phyloP scores from a whole-genome alignment of 108 stramenopile genomes.

The Fragilaria crotonensis region DNA sequence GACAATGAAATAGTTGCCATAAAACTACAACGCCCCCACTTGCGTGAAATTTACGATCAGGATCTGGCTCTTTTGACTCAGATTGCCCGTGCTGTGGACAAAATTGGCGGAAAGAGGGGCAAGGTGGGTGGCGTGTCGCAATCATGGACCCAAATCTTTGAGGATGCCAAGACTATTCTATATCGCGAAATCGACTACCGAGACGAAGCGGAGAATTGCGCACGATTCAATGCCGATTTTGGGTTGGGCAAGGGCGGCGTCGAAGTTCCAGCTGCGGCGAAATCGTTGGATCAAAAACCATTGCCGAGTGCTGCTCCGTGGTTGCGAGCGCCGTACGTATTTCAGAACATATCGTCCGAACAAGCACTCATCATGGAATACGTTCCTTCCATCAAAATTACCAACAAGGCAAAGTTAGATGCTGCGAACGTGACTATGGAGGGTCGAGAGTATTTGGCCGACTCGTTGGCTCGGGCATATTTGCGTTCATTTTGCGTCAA shows the following conservation, averaged over 20 bases:
- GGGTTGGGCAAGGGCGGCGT: slow-evolving; percentile 69
- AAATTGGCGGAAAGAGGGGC: slow-evolving; percentile 37
- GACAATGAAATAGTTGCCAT: slow-evolving; percentile 70
- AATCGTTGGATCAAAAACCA: slow-evolving; percentile 48
- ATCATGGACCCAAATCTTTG: slow-evolving; percentile 75
- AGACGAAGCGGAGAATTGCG: slow-evolving; percentile 86
- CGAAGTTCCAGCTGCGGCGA: slow-evolving; percentile 32
- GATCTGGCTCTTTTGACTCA: slow-evolving; percentile 81
- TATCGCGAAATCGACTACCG: slow-evolving; percentile 96
- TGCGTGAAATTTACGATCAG: slow-evolving; percentile 84
- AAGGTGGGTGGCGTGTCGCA: slow-evolving; percentile 73
- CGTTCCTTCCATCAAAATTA: slow-evolving; percentile 77
- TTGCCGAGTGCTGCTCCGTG: slow-evolving; percentile 74
- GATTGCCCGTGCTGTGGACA: slow-evolving; percentile 65
- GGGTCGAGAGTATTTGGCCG: slow-evolving; percentile 65
- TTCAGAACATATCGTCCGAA: slow-evolving; percentile 56
- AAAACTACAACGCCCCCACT: slow-evolving; percentile 82
- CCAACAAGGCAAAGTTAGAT: slow-evolving; percentile 46
- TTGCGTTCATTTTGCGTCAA: slow-evolving; percentile 74
- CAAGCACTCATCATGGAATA: slow-evolving; percentile 77
- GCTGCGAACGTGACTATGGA: slow-evolving; percentile 51
- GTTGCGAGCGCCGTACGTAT: slow-evolving; percentile 66
- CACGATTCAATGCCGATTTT: slow-evolving; percentile 82
- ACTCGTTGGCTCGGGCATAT: slow-evolving; percentile 68
- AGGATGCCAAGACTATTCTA: slow-evolving; percentile 84